These are phyloP conservation scores for Cercophora sp. DNA, from an alignment of 495 filamentous ascomycete species.

Conservation along the genomic window DNA sequence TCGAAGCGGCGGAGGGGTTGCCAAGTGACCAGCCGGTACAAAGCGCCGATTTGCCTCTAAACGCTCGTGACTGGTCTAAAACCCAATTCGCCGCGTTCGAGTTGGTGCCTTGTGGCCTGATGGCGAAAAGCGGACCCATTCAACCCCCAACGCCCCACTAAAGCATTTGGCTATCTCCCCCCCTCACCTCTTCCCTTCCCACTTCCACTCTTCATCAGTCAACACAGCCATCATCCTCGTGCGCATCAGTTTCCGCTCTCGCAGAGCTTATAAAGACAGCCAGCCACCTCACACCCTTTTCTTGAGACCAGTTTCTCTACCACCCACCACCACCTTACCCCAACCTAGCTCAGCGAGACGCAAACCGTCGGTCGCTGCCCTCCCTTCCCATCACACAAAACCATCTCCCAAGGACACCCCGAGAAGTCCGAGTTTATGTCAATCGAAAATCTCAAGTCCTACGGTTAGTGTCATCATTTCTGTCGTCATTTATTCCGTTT, in stretches of 20 bases:
- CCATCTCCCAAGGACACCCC: conserved; percentile 45
- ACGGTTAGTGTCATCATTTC: conserved; percentile 72
- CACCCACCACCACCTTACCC: background rate
- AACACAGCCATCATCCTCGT: conserved; percentile 1
- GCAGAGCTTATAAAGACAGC: no score
- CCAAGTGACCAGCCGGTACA: background rate
- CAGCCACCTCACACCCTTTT: no score
- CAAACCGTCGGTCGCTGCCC: conserved; percentile 44
- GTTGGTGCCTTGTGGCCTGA: conserved; percentile 29
- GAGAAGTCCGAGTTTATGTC: conserved; percentile 86
- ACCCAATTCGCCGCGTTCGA: background rate
- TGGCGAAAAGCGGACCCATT: background rate
- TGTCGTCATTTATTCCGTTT: no score
- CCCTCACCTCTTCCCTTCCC: conserved; percentile 19
- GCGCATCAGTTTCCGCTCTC: no score
- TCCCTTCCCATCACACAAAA: conserved; percentile 30
- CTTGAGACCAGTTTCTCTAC: background rate
- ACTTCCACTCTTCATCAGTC: conserved; percentile 5
- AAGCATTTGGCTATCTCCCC: conserved; percentile 23
- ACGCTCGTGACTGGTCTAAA: conserved; percentile 4
- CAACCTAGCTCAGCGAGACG: conserved; percentile 35
- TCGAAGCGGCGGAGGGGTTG: background rate
- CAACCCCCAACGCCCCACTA: conserved; percentile 19
- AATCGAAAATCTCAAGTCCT: conserved; percentile 99
- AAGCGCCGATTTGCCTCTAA: background rate